Percentiles rank a stretch among this genome's conserved stretches.
phyloP scores from a whole-genome alignment of 208 protist genomes.

The Leishmania major region DNA sequence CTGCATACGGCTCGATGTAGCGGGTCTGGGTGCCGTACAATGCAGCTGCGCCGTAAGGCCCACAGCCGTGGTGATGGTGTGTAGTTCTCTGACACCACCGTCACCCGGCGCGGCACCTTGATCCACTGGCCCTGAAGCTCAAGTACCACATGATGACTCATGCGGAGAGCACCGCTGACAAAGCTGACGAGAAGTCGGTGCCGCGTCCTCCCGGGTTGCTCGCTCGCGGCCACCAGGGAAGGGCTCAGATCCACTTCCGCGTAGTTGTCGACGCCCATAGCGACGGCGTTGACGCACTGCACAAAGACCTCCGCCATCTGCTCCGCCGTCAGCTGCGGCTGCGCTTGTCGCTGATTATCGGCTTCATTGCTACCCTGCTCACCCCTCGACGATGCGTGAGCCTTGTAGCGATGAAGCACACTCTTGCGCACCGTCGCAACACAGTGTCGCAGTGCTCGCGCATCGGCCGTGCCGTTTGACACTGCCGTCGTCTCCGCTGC shows the following conservation, averaged over 20 bases:
- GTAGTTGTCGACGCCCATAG: slow-evolving; percentile 68
- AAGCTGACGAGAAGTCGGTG: slow-evolving; percentile 43
- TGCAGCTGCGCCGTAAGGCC: slow-evolving; percentile 56
- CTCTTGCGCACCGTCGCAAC: slow-evolving; percentile 29
- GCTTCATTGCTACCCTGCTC: not conserved
- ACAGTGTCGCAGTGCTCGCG: slow-evolving; percentile 13
- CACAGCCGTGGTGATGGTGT: slow-evolving; percentile 63
- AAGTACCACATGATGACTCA: slow-evolving; percentile 41
- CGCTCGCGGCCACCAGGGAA: slow-evolving; percentile 44
- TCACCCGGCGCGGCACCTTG: slow-evolving; percentile 35
- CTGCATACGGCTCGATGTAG: slow-evolving; percentile 3
- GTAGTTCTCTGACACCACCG: slow-evolving; percentile 30
- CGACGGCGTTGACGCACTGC: slow-evolving; percentile 33
- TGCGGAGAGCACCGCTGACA: slow-evolving; percentile 47
- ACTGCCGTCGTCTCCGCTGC: not conserved
- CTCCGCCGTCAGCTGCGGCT: not conserved
- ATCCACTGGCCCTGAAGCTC: slow-evolving; percentile 69
- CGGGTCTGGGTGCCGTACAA: slow-evolving; percentile 27
- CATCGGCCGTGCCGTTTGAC: not conserved
- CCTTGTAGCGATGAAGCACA: slow-evolving; percentile 25
- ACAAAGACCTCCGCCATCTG: slow-evolving; percentile 19
- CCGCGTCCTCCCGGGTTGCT: slow-evolving; percentile 27
- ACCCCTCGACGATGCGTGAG: not conserved
- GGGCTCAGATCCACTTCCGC: slow-evolving; percentile 64
- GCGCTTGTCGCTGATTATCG: not conserved